A percentile compares a stretch with the other conserved stretches of the same genome.
phyloP scores from a whole-genome alignment of 495 filamentous ascomycete genomes.

The Annulohypoxylon nitens region DNA sequence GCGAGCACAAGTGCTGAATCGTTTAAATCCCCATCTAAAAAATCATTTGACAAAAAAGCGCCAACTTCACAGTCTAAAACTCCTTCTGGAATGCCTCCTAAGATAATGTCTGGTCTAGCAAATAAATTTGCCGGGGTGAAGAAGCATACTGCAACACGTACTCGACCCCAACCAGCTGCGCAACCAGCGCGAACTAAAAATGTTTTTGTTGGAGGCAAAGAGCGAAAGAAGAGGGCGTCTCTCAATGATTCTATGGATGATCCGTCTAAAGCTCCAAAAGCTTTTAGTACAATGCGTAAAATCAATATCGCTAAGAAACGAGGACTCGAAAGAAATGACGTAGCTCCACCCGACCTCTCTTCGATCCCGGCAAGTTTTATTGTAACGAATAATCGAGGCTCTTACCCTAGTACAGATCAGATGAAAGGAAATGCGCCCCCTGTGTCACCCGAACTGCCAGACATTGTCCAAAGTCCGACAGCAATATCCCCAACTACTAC shows the following conservation, averaged over 20 bases:
- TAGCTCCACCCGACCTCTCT: slow-evolving; percentile 32
- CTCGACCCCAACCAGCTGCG: slow-evolving; percentile 22
- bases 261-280: slow-evolving; percentile 50
- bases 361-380: slow-evolving; percentile 48
- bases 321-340: slow-evolving; percentile 43
- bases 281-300: slow-evolving; percentile 46
- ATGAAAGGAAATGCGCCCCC: slow-evolving; percentile 17
- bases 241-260: slow-evolving; percentile 53
- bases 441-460: neutral
- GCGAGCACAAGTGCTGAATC: neutral
- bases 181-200: slow-evolving; percentile 27
- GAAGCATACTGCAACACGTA: slow-evolving; percentile 45
- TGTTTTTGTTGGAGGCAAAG: slow-evolving; percentile 46
- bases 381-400: slow-evolving; percentile 29
- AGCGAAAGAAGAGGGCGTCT: slow-evolving; percentile 41
- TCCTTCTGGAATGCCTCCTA: slow-evolving; percentile 22
- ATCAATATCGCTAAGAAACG: slow-evolving; percentile 50
- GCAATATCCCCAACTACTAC: slow-evolving; percentile 26
- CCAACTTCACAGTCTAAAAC: neutral
- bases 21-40: slow-evolving; percentile 2
- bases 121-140: slow-evolving; percentile 38
- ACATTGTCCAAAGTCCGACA: slow-evolving; percentile 34
- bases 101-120: slow-evolving; percentile 29
- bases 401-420: slow-evolving; percentile 18
- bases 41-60: neutral